Conservation (phyloP, 139 green algal species). For the Deuterostichococcus epilithicus region DNA sequence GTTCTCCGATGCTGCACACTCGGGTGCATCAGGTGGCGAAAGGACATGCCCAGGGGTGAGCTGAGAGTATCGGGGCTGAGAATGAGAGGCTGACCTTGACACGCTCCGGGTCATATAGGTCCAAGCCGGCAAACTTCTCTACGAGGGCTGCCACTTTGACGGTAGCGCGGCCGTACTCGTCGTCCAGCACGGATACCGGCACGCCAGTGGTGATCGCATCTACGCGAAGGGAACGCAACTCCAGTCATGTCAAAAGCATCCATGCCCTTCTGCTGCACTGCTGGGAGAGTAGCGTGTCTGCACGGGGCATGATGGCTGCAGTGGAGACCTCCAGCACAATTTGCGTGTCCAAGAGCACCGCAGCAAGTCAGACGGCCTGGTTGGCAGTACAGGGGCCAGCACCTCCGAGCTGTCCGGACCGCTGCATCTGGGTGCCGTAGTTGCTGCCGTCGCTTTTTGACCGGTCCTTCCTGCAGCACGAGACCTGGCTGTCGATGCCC, state of each 20-base stretch:
- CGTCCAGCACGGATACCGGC: slow-evolving; percentile 22
- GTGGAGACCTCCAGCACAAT: not conserved
- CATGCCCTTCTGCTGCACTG: too few species aligned
- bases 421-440: not conserved
- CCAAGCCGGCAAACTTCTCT: slow-evolving; percentile 13
- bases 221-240: not conserved
- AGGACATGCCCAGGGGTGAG: too few species aligned
- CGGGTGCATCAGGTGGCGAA: too few species aligned
- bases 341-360: not conserved
- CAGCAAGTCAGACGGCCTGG: not conserved
- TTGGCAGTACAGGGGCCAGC: not conserved
- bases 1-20: not conserved
- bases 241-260: not conserved
- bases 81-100: slow-evolving; percentile 18
- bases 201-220: slow-evolving; percentile 7
- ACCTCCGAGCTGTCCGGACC: not conserved
- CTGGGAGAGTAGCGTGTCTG: not conserved
- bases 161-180: slow-evolving; percentile 17
- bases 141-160: slow-evolving; percentile 4
- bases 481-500: not conserved
- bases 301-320: not conserved
- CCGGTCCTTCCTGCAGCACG: slow-evolving; percentile 1
- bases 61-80: too few species aligned
- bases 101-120: slow-evolving; percentile 19
- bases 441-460: slow-evolving; percentile 3